phyloP scores from a whole-genome alignment of 2,329 filamentous ascomycete species.

The Monosporascus ibericus region DNA sequence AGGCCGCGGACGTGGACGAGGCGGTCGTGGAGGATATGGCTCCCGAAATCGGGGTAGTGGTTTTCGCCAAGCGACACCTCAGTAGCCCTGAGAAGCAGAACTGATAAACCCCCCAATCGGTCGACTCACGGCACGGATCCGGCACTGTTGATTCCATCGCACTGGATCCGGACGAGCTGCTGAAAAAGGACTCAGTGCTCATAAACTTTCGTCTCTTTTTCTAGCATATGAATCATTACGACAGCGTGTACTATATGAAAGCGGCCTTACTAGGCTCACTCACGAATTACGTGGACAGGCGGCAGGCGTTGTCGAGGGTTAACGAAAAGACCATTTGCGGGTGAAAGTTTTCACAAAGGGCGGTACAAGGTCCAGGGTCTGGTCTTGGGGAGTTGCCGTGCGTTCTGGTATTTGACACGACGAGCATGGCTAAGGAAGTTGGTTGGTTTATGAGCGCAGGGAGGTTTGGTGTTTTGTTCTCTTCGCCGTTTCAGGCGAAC shows the following conservation, averaged over 20 bases:
- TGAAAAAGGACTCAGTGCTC: not conserved
- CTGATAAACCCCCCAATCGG: no score
- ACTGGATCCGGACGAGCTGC: no score
- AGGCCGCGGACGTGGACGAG: conserved; percentile 65
- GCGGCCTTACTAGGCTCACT: not conserved
- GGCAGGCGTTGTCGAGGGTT: not conserved
- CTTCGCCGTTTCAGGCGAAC: not conserved
- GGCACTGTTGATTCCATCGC: not conserved
- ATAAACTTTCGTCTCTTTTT: not conserved
- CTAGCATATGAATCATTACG: not conserved
- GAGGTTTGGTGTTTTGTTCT: not conserved
- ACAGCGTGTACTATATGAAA: conserved; percentile 1
- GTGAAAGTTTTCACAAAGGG: not conserved
- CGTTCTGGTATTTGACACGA: not conserved
- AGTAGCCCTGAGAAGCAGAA: conserved; percentile 8
- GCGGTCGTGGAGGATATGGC: conserved; percentile 36
- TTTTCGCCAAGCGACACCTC: conserved; percentile 13
- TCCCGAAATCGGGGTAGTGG: conserved; percentile 28
- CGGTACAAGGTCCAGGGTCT: not conserved
- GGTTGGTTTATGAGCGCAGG: not conserved
- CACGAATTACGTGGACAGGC: not conserved
- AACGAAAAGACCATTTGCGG: not conserved
- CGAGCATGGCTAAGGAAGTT: not conserved
- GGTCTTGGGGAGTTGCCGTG: not conserved
- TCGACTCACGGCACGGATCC: not conserved